These are phyloP conservation scores for Glonium stellatum DNA, from an alignment of 495 filamentous ascomycete species.

Conservation along the genomic window DNA sequence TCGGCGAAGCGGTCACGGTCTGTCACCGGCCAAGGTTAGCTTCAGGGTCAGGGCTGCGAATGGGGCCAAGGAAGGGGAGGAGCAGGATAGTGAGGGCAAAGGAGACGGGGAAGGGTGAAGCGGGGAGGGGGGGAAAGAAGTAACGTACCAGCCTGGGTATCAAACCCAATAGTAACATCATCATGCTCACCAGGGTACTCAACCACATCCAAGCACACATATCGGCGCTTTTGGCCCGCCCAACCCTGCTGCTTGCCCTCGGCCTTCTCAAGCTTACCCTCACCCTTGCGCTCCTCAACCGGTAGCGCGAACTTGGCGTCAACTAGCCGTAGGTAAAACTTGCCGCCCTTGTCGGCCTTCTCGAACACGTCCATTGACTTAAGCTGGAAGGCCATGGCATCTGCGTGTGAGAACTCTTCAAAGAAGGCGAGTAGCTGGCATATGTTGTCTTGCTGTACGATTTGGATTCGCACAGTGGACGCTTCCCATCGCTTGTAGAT, in stretches of 20 bases:
- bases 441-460: slow-evolving; percentile 65
- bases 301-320: slow-evolving; percentile 89
- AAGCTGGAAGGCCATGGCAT: slow-evolving; percentile 79
- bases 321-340: slow-evolving; percentile 62
- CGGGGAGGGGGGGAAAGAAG: background rate
- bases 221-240: slow-evolving; percentile 54
- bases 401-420: slow-evolving; percentile 70
- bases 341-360: slow-evolving; percentile 56
- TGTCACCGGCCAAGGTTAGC: slow-evolving; percentile 24
- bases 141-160: slow-evolving; percentile 65
- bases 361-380: slow-evolving; percentile 77
- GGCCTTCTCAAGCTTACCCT: slow-evolving; percentile 26
- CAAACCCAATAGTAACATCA: slow-evolving; percentile 79
- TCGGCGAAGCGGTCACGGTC: slow-evolving; percentile 34
- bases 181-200: slow-evolving; percentile 88
- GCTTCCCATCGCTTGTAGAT: slow-evolving; percentile 90
- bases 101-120: background rate
- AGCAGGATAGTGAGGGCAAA: too few species aligned
- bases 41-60: background rate
- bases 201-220: slow-evolving; percentile 75
- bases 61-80: too few species aligned
- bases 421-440: slow-evolving; percentile 77
- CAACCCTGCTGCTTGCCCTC: slow-evolving; percentile 22
- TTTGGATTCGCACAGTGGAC: slow-evolving; percentile 62
- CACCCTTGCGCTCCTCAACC: slow-evolving; percentile 23